Conservation (phyloP, 805 yeast genomes). For the Priceomyces castillae region DNA sequence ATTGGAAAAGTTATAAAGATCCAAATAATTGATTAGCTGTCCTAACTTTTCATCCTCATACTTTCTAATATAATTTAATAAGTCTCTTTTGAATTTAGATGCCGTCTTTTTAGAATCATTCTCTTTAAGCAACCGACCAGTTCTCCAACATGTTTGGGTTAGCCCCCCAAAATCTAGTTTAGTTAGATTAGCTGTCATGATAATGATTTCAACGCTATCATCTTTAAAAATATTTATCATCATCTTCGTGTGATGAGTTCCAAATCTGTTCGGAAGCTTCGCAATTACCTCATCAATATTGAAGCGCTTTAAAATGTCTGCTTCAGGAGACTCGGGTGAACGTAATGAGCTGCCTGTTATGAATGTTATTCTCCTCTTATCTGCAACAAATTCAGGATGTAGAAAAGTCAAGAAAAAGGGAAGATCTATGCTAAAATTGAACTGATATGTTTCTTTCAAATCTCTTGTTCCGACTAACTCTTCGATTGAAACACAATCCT, state of each 20-base stretch:
- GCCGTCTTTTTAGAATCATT: conserved; percentile 6
- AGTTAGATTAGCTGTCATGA: conserved; percentile 61
- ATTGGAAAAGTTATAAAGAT: conserved; percentile 41
- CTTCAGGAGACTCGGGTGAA: conserved; percentile 5
- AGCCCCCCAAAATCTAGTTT: conserved; percentile 52
- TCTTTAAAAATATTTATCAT: conserved; percentile 55
- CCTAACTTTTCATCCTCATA: conserved; percentile 35
- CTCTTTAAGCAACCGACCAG: conserved; percentile 38
- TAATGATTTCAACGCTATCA: conserved; percentile 46
- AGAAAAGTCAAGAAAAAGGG: conserved; percentile 34
- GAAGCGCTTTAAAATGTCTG: conserved; percentile 15
- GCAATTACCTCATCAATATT: conserved; percentile 33
- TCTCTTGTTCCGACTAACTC: conserved; percentile 31
- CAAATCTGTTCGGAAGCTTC: conserved; percentile 30
- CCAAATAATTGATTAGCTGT: conserved; percentile 26
- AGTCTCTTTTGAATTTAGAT: conserved; percentile 42
- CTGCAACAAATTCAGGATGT: conserved; percentile 20
- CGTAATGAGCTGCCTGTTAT: conserved; percentile 26
- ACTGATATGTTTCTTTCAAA: conserved; percentile 39
- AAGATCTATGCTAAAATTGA: conserved; percentile 48
- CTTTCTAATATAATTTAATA: conserved; percentile 42
- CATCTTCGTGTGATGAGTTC: conserved; percentile 66
- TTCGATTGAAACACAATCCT: conserved; percentile 25
- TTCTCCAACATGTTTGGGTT: conserved; percentile 66
- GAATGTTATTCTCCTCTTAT: conserved; percentile 24